Evolutionary conservation across 2,329 filamentous ascomycete genomes (phyloP).

Genomic region (Apiospora marii): DNA sequence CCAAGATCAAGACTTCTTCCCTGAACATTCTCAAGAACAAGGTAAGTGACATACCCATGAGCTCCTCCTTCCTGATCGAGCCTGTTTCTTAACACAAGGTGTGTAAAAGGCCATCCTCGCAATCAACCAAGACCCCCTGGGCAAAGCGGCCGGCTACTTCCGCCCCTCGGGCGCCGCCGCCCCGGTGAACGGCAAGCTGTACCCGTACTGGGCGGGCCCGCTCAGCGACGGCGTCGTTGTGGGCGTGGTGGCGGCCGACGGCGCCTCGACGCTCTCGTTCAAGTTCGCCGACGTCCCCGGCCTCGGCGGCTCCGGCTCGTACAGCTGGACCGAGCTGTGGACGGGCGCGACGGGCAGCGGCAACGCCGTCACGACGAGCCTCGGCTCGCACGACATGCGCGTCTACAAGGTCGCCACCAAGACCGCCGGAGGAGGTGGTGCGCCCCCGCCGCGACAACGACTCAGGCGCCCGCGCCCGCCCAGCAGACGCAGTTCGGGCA

Average conservation of each 20-base stretch:
- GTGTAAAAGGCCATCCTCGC: conserved; percentile 26
- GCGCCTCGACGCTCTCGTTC: conserved; percentile 50
- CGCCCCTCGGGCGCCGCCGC: conserved; percentile 39
- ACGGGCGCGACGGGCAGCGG: conserved; percentile 36
- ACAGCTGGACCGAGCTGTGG: conserved; percentile 48
- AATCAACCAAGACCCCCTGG: conserved; percentile 28
- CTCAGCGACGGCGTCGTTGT: conserved; percentile 45
- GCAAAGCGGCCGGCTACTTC: conserved; percentile 24
- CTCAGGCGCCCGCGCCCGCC: neutral
- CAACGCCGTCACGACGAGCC: conserved; percentile 32
- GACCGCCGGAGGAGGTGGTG: neutral
- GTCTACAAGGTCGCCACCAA: conserved; percentile 35
- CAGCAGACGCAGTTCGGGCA: conserved; percentile 9
- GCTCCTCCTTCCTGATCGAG: neutral
- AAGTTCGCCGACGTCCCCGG: conserved; percentile 54
- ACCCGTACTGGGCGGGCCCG: conserved; percentile 51
- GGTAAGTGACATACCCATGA: neutral
- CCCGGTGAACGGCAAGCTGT: conserved; percentile 51
- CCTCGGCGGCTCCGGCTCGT: conserved; percentile 44
- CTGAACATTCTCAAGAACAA: conserved; percentile 27
- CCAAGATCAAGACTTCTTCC: conserved; percentile 25
- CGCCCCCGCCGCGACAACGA: neutral
- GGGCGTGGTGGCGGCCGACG: conserved; percentile 48
- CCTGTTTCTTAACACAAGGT: too few species aligned
- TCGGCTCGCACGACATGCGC: conserved; percentile 37